These are phyloP conservation scores for Candida tunisiensis DNA, from an alignment of 1,139 yeast species.

Conservation along the genomic window DNA sequence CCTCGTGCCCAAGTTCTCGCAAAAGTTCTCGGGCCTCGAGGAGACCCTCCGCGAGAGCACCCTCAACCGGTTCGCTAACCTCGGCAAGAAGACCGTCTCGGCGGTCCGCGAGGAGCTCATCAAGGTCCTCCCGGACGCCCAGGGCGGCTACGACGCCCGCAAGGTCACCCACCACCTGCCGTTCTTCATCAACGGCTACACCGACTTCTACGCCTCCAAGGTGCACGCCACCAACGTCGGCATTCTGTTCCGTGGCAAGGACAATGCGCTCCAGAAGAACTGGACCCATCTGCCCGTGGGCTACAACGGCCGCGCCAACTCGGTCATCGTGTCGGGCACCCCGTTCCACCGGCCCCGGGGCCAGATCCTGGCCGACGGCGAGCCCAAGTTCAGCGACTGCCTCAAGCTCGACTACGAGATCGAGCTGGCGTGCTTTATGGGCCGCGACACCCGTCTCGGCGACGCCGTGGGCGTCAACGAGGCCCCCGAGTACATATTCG, in stretches of 20 bases:
- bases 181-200: slow-evolving; percentile 11
- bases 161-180: slow-evolving; percentile 8
- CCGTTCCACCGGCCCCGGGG: slow-evolving; percentile 11
- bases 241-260: slow-evolving; percentile 9
- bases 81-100: slow-evolving; percentile 8
- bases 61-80: slow-evolving; percentile 10
- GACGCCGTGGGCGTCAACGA: slow-evolving; percentile 7
- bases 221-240: slow-evolving; percentile 13
- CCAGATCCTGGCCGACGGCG: slow-evolving; percentile 7
- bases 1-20: background rate
- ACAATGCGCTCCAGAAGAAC: slow-evolving; percentile 11
- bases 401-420: slow-evolving; percentile 11
- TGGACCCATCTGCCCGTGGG: slow-evolving; percentile 13
- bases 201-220: slow-evolving; percentile 11
- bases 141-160: slow-evolving; percentile 1
- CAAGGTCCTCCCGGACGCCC: slow-evolving; percentile 5
- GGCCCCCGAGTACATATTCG: slow-evolving; percentile 12
- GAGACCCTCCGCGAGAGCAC: slow-evolving; percentile 1
- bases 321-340: slow-evolving; percentile 13
- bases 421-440: slow-evolving; percentile 11
- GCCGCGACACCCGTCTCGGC: slow-evolving; percentile 9
- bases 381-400: slow-evolving; percentile 7
- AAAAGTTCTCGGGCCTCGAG: background rate
- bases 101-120: slow-evolving; percentile 8
- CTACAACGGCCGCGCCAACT: slow-evolving; percentile 14